Evolutionary conservation across 768 basidiomycete species (phyloP).

Genomic region (Phaeotremella skinneri): DNA sequence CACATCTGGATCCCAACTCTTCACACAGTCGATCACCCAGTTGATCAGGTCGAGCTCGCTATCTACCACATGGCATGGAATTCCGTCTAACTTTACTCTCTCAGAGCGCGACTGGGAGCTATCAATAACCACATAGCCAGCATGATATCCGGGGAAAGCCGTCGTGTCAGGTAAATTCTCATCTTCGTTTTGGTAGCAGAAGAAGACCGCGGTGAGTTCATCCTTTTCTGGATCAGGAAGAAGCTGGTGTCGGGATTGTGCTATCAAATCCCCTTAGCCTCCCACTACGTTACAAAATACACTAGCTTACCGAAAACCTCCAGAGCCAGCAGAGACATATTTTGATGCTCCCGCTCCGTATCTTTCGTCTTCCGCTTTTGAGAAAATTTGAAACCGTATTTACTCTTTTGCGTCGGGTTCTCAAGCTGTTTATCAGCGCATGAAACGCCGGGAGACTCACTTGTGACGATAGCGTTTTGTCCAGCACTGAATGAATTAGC

Average conservation of each 20-base stretch:
- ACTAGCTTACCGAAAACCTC: constrained; percentile 78
- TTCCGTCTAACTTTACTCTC: constrained; percentile 54
- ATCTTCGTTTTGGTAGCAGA: constrained; percentile 63
- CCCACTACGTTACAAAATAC: not conserved
- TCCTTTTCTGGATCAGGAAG: constrained; percentile 68
- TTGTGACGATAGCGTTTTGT: constrained; percentile 31
- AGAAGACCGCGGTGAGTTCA: constrained; percentile 68
- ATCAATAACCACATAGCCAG: constrained; percentile 44
- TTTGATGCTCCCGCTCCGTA: constrained; percentile 61
- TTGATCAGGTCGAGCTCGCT: constrained; percentile 81
- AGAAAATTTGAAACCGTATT: constrained; percentile 66
- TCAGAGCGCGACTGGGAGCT: constrained; percentile 22
- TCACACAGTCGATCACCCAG: constrained; percentile 66
- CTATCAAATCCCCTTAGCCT: too few species aligned
- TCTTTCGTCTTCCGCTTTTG: constrained; percentile 55
- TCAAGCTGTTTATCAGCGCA: constrained; percentile 56
- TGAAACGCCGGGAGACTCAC: constrained; percentile 17
- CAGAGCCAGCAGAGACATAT: constrained; percentile 75
- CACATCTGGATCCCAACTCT: constrained; percentile 84
- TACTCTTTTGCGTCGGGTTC: constrained; percentile 72
- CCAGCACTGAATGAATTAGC: not conserved
- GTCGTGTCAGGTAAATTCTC: constrained; percentile 39
- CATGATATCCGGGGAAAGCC: constrained; percentile 40
- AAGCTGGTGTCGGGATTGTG: constrained; percentile 60
- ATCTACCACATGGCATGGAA: constrained; percentile 54